Percentiles rank a stretch among this genome's conserved stretches.
phyloP scores from a whole-genome alignment of 805 yeast species.

The Diddensiella caesifluorescens region DNA sequence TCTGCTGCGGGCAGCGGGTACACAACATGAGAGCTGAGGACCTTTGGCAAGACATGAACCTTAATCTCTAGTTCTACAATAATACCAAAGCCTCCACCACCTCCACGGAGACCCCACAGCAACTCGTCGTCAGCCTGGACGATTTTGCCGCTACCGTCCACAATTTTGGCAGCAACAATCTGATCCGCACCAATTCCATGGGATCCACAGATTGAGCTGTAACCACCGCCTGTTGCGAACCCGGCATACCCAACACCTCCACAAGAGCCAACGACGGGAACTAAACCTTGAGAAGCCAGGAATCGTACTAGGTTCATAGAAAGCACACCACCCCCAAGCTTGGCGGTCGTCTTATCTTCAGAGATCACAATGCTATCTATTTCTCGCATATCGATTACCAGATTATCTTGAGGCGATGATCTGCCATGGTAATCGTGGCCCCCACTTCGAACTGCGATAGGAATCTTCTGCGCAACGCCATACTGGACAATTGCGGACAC shows the following conservation, averaged over 20 bases:
- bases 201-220: not conserved
- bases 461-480: not conserved
- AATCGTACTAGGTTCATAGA: not conserved
- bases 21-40: not conserved
- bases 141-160: not conserved
- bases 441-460: conserved; percentile 1
- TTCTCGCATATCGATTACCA: conserved; percentile 1
- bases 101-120: conserved; percentile 1
- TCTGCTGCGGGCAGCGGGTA: not conserved
- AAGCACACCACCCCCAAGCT: not conserved
- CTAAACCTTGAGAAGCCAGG: not conserved
- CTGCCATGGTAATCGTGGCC: not conserved
- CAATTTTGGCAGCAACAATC: not conserved
- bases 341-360: not conserved
- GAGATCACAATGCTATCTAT: not conserved
- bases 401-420: not conserved
- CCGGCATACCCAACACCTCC: not conserved
- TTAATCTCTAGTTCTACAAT: not conserved
- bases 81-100: not conserved
- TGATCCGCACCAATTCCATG: not conserved
- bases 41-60: not conserved
- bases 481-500: not conserved
- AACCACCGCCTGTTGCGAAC: not conserved
- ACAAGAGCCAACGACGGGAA: not conserved
- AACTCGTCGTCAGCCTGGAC: not conserved